A percentile compares a stretch with the other conserved stretches of the same genome.
Conservation (phyloP, 495 filamentous ascomycete genomes). For the Aspergillus biplanus region DNA sequence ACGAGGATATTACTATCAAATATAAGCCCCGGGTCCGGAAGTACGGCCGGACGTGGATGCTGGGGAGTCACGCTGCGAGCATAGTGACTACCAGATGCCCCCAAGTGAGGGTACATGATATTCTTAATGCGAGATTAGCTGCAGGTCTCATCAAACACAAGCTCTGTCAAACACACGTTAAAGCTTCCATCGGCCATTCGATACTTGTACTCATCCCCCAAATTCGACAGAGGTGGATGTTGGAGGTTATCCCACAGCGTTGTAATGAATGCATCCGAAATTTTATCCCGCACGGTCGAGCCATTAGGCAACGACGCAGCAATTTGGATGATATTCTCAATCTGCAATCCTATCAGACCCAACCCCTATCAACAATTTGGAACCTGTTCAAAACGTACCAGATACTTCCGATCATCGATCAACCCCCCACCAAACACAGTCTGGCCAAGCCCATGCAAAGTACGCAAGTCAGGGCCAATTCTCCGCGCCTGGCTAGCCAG, state of each 20-base stretch:
- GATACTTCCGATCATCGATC: no score
- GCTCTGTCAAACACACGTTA: slow-evolving; percentile 31
- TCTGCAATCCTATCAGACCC: no score
- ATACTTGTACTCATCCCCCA: slow-evolving; percentile 60
- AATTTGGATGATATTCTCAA: slow-evolving; percentile 14
- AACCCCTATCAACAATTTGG: no score
- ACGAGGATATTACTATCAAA: slow-evolving; percentile 54
- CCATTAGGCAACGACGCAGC: slow-evolving; percentile 38
- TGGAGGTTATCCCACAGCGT: slow-evolving; percentile 62
- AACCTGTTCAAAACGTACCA: no score
- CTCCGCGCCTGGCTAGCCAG: no score
- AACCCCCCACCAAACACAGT: no score
- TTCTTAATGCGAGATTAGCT: slow-evolving; percentile 27
- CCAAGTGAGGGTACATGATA: slow-evolving; percentile 59
- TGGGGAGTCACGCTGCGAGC: slow-evolving; percentile 62
- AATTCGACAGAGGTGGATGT: slow-evolving; percentile 61
- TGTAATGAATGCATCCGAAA: slow-evolving; percentile 58
- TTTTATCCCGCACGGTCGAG: slow-evolving; percentile 43
- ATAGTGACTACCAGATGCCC: slow-evolving; percentile 54
- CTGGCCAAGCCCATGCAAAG: no score
- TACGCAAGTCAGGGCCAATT: no score
- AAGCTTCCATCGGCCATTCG: slow-evolving; percentile 61
- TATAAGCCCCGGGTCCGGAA: slow-evolving; percentile 68
- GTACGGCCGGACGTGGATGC: slow-evolving; percentile 54
- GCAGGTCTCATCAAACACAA: no score